phyloP scores from a whole-genome alignment of 306 rosid species.

The Hippophae rhamnoides region DNA sequence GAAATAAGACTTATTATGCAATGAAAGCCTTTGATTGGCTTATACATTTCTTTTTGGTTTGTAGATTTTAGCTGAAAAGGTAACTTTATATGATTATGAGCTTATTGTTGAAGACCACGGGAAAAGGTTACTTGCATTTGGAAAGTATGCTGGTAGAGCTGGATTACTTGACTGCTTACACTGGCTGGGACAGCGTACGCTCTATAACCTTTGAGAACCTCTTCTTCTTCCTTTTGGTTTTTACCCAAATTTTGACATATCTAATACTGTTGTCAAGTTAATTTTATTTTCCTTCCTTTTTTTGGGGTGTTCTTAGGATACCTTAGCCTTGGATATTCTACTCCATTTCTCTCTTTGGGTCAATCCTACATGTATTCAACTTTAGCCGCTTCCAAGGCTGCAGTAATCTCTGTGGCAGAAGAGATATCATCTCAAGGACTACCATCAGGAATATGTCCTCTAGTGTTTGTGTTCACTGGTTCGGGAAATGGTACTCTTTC shows the following conservation, averaged over 20 bases:
- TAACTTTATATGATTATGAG: conserved; percentile 73
- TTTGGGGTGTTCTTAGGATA: conserved; percentile 38
- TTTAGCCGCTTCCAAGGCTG: conserved; percentile 91
- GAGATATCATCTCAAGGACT: conserved; percentile 77
- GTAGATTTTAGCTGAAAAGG: conserved; percentile 68
- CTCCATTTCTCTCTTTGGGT: conserved; percentile 90
- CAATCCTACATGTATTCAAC: conserved; percentile 93
- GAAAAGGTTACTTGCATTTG: conserved; percentile 75
- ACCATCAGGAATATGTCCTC: conserved; percentile 78
- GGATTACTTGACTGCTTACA: conserved; percentile 78
- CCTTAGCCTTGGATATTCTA: conserved; percentile 87
- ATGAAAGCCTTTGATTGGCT: conserved; percentile 9
- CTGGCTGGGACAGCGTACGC: conserved; percentile 77
- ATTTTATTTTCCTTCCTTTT: neutral
- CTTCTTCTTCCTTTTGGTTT: neutral
- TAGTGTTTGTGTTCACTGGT: conserved; percentile 82
- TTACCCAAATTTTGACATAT: neutral
- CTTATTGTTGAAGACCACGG: conserved; percentile 77
- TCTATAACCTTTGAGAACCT: conserved; percentile 3
- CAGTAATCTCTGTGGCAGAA: conserved; percentile 88
- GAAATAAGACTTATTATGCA: neutral
- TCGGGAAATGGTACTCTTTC: conserved; percentile 70
- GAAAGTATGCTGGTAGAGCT: conserved; percentile 89
- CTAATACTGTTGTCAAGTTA: too few relatives aligned
- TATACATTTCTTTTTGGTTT: conserved; percentile 1